These are phyloP conservation scores for Gillenia trifoliata DNA, from an alignment of 306 rosid species.

Conservation along the genomic window DNA sequence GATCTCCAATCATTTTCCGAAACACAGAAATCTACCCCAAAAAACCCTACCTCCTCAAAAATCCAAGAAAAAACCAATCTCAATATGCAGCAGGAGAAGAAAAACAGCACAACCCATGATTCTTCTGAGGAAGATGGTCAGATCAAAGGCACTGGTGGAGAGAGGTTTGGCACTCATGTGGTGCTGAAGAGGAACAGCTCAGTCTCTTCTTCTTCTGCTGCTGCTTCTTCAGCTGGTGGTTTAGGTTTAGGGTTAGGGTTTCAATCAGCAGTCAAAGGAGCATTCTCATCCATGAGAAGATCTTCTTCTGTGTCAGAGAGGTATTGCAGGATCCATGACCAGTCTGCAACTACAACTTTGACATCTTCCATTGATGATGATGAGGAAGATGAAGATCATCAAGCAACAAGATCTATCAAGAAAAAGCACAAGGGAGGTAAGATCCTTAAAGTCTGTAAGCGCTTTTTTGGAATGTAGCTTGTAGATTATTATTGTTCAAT, in stretches of 20 bases:
- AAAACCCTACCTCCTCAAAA: background rate
- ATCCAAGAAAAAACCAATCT: background rate
- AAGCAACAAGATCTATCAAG: conserved; percentile 20
- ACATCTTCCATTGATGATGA: conserved; percentile 30
- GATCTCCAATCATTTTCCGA: conserved; percentile 31
- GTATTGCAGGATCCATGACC: conserved; percentile 73
- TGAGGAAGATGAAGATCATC: background rate
- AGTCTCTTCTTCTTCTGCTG: conserved; percentile 25
- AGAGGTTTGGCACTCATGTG: conserved; percentile 11
- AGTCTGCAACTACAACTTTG: conserved; percentile 22
- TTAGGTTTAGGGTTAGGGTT: conserved; percentile 17
- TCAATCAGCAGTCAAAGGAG: conserved; percentile 49
- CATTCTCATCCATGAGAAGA: conserved; percentile 48
- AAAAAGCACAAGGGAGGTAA: conserved; percentile 34
- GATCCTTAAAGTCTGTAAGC: conserved; percentile 71
- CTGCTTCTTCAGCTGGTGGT: background rate
- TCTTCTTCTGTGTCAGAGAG: conserved; percentile 75
- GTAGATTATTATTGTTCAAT: background rate
- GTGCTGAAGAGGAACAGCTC: conserved; percentile 41
- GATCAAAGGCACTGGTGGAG: conserved; percentile 15
- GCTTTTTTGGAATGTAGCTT: conserved; percentile 43
- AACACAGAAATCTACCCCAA: conserved; percentile 5
- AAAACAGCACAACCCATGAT: background rate
- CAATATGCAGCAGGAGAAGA: conserved; percentile 6
- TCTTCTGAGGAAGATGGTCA: background rate